Conservation (phyloP, 129 eudicot genomes). For the Flaveria robusta region DNA sequence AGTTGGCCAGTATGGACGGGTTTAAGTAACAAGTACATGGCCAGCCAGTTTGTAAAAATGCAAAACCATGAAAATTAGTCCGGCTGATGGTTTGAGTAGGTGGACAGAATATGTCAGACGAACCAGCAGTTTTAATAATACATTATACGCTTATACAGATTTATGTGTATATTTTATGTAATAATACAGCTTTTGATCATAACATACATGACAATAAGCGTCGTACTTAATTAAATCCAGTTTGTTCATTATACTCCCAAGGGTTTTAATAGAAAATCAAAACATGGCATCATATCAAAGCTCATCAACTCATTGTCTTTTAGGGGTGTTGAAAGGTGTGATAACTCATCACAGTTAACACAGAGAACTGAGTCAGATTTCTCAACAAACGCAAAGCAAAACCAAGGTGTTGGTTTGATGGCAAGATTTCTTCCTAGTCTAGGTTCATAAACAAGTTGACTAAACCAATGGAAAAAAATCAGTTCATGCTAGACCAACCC, state of each 20-base stretch:
- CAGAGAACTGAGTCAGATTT: background rate
- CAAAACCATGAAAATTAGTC: background rate
- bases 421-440: background rate
- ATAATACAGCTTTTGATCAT: background rate
- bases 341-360: background rate
- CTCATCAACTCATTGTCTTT: background rate
- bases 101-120: background rate
- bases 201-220: background rate
- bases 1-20: background rate
- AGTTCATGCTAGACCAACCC: background rate
- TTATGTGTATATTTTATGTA: background rate
- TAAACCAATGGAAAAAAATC: background rate
- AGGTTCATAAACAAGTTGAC: background rate
- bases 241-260: background rate
- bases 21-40: background rate
- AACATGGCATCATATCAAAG: background rate
- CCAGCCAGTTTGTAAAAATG: background rate
- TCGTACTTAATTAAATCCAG: background rate
- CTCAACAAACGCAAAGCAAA: slow-evolving; percentile 2
- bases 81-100: background rate
- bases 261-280: background rate
- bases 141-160: background rate
- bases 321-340: background rate
- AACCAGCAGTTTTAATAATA: background rate
- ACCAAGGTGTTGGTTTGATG: background rate